phyloP scores from a whole-genome alignment of 441 rosid species.

The Mallotus repandus region DNA sequence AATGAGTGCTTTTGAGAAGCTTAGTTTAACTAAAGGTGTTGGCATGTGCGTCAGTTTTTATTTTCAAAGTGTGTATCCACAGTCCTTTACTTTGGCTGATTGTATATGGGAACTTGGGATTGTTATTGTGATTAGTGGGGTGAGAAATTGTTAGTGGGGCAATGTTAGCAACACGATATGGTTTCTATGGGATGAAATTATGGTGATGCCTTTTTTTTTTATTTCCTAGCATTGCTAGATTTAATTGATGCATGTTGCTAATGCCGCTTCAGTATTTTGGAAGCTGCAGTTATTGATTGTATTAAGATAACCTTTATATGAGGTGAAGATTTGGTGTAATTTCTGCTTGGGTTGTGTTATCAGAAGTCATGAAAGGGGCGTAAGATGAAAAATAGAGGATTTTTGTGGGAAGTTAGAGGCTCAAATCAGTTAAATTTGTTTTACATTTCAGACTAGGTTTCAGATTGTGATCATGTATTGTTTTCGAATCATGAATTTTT shows the following conservation, averaged over 20 bases:
- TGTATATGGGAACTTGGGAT: conserved; percentile 1
- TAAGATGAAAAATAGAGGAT: too few species aligned
- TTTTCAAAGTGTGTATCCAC: neutral
- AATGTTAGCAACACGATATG: neutral
- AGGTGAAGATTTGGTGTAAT: neutral
- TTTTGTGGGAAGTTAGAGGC: too few species aligned
- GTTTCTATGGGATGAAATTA: neutral
- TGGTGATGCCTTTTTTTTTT: neutral
- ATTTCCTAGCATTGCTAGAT: neutral
- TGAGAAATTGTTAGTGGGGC: conserved; percentile 2
- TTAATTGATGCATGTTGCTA: conserved; percentile 4
- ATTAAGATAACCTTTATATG: neutral
- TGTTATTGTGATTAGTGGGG: conserved; percentile 2
- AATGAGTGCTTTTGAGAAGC: conserved; percentile 20
- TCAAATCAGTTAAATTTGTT: neutral
- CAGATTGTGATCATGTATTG: neutral
- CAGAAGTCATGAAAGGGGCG: neutral
- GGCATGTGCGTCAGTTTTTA: neutral
- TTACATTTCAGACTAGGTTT: neutral
- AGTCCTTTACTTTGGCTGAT: conserved; percentile 21
- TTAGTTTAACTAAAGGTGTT: neutral
- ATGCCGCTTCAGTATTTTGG: neutral
- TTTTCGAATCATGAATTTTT: conserved; percentile 6
- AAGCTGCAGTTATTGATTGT: neutral
- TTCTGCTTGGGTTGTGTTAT: neutral